Percentiles rank a stretch among this genome's conserved stretches.
Evolutionary conservation across 352 stramenopile species (phyloP).

Genomic region (Globisporangium acanthophoron): DNA sequence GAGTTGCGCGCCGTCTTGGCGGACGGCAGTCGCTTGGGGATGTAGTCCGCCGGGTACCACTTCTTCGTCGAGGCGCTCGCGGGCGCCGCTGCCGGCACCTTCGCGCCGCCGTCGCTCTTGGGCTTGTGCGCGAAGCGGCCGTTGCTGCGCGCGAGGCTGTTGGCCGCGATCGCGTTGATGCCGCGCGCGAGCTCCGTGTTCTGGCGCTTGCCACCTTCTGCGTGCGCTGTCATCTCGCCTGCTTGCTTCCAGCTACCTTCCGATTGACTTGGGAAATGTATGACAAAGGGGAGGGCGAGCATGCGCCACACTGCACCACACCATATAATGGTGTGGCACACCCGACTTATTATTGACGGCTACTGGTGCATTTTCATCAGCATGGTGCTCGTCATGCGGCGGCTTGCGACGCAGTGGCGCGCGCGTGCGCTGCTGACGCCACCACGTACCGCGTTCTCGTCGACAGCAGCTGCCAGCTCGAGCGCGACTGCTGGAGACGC

Average conservation of each 20-base stretch:
- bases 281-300: not conserved
- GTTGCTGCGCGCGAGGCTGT: slow-evolving; percentile 57
- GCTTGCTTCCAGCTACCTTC: not conserved
- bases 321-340: not conserved
- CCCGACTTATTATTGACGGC: not conserved
- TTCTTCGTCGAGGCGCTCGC: slow-evolving; percentile 37
- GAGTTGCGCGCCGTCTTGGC: slow-evolving; percentile 77
- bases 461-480: not conserved
- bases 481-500: not conserved
- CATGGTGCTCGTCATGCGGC: not conserved
- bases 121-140: slow-evolving; percentile 50
- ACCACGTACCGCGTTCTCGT: not conserved
- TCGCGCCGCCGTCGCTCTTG: slow-evolving; percentile 45
- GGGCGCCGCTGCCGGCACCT: slow-evolving; percentile 23
- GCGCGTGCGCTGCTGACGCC: not conserved
- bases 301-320: not conserved
- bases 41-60: slow-evolving; percentile 77
- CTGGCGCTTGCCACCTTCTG: slow-evolving; percentile 16
- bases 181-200: slow-evolving; percentile 71
- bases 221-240: not conserved
- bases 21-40: slow-evolving; percentile 63
- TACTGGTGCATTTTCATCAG: not conserved
- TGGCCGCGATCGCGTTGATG: slow-evolving; percentile 75
- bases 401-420: not conserved
- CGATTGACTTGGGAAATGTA: not conserved